Percentiles rank a stretch among this genome's conserved stretches.
Conservation (phyloP, 192 early-diverging fungal species). For the Linnemannia schmuckeri region DNA sequence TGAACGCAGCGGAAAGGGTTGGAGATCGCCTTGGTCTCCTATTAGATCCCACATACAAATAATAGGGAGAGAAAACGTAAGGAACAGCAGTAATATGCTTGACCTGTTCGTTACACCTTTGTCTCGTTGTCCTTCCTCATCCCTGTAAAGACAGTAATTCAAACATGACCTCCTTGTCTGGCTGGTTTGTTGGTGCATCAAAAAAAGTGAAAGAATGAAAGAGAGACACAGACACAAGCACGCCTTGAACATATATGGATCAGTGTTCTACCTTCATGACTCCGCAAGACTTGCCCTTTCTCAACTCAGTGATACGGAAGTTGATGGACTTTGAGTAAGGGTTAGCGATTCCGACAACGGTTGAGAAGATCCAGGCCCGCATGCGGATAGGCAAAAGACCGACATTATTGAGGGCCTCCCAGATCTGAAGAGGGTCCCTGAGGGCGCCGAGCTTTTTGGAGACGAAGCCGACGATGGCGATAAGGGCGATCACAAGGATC, state of each 20-base stretch:
- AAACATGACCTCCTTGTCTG: too few relatives aligned
- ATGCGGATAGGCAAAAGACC: constrained; percentile 58
- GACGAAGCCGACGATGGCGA: constrained; percentile 9
- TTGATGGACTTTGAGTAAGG: constrained; percentile 67
- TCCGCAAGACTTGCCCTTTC: constrained; percentile 66
- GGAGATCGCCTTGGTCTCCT: constrained; percentile 66
- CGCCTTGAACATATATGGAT: too few relatives aligned
- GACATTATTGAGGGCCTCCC: constrained; percentile 64
- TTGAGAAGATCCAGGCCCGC: constrained; percentile 63
- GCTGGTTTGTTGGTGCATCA: too few relatives aligned
- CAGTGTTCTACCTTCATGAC: constrained; percentile 62
- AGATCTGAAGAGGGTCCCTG: constrained; percentile 61
- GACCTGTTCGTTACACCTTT: background rate
- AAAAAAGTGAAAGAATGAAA: background rate
- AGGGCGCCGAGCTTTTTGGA: constrained; percentile 44
- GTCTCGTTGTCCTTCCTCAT: too few relatives aligned
- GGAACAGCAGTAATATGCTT: background rate
- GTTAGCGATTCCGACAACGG: constrained; percentile 59
- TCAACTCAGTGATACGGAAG: constrained; percentile 65
- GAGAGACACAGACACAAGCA: background rate
- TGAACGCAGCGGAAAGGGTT: constrained; percentile 69
- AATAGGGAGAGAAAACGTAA: background rate
- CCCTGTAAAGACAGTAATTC: background rate
- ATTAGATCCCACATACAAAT: background rate
- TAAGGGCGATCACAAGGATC: constrained; percentile 6